Base-by-base conservation (phyloP, 441 rosid genomes). In the Euphorbia schlechtendalii region DNA sequence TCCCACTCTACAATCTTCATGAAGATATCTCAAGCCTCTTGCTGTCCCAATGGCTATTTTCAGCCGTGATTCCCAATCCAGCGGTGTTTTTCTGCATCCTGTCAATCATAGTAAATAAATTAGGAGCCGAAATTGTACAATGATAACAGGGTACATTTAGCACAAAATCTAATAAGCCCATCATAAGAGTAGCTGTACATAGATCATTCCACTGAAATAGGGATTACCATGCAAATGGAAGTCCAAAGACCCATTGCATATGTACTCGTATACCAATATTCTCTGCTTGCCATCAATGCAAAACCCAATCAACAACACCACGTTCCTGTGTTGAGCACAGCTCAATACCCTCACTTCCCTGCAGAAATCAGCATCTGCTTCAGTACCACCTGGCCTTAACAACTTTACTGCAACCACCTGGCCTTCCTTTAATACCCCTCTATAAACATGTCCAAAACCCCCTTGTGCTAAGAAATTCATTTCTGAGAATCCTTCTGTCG, bases 1-100 rank as follows among this genome's bases (percentile, higher is more conserved):
- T 59, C 93, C 93, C 55, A 83, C 88, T 81, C 93, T 85, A 64
- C 93, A 87, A 75, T 87, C 93, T 74, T 85, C 90, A 21, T 87
- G 93, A 71, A 87, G 90, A 70, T 87, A 85, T 34, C 93, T 68
- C 59, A 87, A 71, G 59, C 93, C 88, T 63, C 86, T 67, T 40
- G 93, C 93, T 56, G 85, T 69, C 52, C 93, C 93, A 64, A 79
- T 43, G n/a, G n/a, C n/a, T n/a, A n/a, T n/a, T n/a, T n/a, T n/a
- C n/a, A n/a, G n/a, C n/a, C n/a, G n/a, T n/a, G 83, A 81, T 45
- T 74, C 70, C 90, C 86, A 87, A 75, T 77, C 80, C 32, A 84
- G 60, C 40, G 81, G 59, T 28, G 45, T 4, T 22, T 57, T 67
- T 52, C 76, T 52, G 59, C 68, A 56, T 69, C 79, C 93, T 87